Evolutionary conservation across 1,284 basidiomycete genomes (phyloP), one percentile per base, ranked within the genome.

Genomic region (Austroboletus rostrupii): DNA sequence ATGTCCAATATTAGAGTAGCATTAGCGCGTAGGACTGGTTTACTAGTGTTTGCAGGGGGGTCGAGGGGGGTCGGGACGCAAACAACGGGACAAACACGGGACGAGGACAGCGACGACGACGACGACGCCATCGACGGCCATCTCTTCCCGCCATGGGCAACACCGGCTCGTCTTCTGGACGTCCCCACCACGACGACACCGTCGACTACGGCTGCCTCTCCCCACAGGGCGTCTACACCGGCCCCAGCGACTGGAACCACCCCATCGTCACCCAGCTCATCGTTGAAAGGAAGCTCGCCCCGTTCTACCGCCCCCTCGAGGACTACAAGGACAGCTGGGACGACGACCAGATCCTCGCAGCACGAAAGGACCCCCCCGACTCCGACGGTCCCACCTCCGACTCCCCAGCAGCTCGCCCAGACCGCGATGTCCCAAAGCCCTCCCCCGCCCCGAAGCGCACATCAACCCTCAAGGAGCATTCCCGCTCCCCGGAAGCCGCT

Each of bases 251-350:
- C 71, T 99, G 94, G 85, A 90, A 92, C 65, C 90, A 96, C 61
- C 70, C 81, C 52, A 74, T 92, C 53, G 94, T 97, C 53, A 86
- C 89, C 47, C 83, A 89, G 65, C 80, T 92, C 64, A 95, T 99
- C 69, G 75, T 88, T 60, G 85, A 90, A 55, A 86, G 92, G 64
- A 86, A 82, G 62, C 80, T 99, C 23, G 92, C 94, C 0, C 97
- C 97, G 0, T 98, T 98, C 73, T 99, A 97, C 70, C 81, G 92
- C 40, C 94, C 95, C 5, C 77, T 97, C 28, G 94, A 98, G 62
- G 96, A 98, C 57, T 97, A 90, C 64, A 86, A 90, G 28, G 85
- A 89, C 13, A 78, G 80, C 49, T 95, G 91, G 88, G 83, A 88
- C 56, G 85, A 90, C 61, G 87, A 89, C 45, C 86, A 85, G 65